phyloP scores from a whole-genome alignment of 257 asterid species.

The Anisodus acutangulus region DNA sequence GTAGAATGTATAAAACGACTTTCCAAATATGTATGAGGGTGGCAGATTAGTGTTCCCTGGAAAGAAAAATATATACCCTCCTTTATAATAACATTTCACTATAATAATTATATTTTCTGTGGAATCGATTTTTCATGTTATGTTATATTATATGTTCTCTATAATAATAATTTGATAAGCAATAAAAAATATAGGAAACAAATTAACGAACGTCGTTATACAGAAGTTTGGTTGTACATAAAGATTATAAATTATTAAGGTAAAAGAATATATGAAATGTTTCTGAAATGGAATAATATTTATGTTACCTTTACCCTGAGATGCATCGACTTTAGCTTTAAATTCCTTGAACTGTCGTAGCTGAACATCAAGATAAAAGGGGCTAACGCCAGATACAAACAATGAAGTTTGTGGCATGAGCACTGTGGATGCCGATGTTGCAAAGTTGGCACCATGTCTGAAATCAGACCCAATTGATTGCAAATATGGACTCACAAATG shows the following conservation, averaged over 20 bases:
- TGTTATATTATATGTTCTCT: no score
- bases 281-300: neutral
- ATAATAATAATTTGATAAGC: no score
- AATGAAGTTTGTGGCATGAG: slow-evolving; percentile 63
- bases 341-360: slow-evolving; percentile 63
- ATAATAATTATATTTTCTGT: no score
- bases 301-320: neutral
- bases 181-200: no score
- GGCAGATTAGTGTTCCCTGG: slow-evolving; percentile 58
- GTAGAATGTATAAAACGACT: slow-evolving; percentile 61
- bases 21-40: slow-evolving; percentile 57
- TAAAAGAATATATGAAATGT: neutral
- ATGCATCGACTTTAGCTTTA: slow-evolving; percentile 50
- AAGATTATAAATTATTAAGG: neutral
- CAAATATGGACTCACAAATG: slow-evolving; percentile 70
- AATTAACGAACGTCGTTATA: no score
- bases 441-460: slow-evolving; percentile 70
- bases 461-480: slow-evolving; percentile 67
- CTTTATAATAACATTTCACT: no score
- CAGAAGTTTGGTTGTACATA: neutral
- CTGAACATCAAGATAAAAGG: slow-evolving; percentile 67
- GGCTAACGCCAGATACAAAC: slow-evolving; percentile 62
- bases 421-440: slow-evolving; percentile 65
- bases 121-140: no score
- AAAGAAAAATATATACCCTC: neutral